Conservation (phyloP, 768 basidiomycete species). For the Amanita pseudoporphyria region DNA sequence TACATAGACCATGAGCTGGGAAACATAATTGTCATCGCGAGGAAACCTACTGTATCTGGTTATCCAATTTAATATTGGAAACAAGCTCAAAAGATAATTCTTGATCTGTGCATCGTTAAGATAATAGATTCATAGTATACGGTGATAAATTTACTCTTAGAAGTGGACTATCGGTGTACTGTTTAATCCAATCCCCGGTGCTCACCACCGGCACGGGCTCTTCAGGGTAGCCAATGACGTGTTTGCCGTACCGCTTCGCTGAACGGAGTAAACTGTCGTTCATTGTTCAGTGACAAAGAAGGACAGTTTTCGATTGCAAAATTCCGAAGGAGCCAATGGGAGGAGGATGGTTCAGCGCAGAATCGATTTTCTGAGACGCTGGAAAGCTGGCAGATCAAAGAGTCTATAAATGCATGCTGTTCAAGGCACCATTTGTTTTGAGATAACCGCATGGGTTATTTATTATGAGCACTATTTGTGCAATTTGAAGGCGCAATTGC, state of each 20-base stretch:
- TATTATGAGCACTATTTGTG: slow-evolving; percentile 19
- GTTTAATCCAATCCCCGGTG: slow-evolving; percentile 41
- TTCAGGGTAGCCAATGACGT: slow-evolving; percentile 51
- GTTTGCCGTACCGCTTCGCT: slow-evolving; percentile 44
- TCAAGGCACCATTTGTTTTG: neutral
- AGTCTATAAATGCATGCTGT: neutral
- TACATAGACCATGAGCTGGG: slow-evolving; percentile 17
- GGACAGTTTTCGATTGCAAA: neutral
- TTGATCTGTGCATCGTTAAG: slow-evolving; percentile 30
- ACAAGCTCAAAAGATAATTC: slow-evolving; percentile 61
- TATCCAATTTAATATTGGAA: slow-evolving; percentile 84
- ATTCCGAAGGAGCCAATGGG: neutral
- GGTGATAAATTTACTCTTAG: slow-evolving; percentile 30
- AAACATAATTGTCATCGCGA: neutral
- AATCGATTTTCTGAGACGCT: neutral
- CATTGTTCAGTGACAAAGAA: neutral
- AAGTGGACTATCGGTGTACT: slow-evolving; percentile 34
- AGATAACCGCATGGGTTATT: neutral
- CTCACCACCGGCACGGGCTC: slow-evolving; percentile 49
- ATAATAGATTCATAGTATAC: neutral
- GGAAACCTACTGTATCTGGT: slow-evolving; percentile 66
- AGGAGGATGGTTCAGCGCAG: neutral
- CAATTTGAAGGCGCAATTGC: slow-evolving; percentile 18
- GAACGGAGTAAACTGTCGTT: slow-evolving; percentile 17
- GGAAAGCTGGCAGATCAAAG: neutral